phyloP scores from a whole-genome alignment of 2,329 filamentous ascomycete genomes.

The Botrytis sinoallii region DNA sequence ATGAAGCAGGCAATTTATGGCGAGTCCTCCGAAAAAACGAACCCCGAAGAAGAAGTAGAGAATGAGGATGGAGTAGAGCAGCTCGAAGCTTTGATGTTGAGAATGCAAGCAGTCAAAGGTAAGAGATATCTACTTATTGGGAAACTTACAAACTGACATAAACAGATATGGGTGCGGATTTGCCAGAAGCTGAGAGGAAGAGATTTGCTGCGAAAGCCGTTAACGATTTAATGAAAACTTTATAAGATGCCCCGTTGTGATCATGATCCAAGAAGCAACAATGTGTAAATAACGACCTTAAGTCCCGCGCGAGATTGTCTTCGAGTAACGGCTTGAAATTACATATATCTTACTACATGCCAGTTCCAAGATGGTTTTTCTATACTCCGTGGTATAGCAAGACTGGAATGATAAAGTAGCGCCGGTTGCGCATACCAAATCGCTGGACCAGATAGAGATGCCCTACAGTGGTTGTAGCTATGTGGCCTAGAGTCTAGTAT shows the following conservation, averaged over 20 bases:
- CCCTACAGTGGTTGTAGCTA: neutral
- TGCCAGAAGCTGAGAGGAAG: constrained; percentile 59
- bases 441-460: neutral
- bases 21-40: constrained; percentile 20
- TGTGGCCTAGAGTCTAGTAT: neutral
- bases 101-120: constrained; percentile 54
- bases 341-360: neutral
- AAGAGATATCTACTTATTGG: constrained; percentile 1
- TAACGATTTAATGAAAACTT: constrained; percentile 57
- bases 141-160: constrained; percentile 20
- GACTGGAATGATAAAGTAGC: neutral
- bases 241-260: constrained; percentile 21
- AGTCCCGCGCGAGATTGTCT: neutral
- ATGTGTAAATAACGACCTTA: neutral
- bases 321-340: neutral
- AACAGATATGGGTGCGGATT: constrained; percentile 55
- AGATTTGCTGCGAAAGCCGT: constrained; percentile 60
- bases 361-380: neutral
- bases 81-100: constrained; percentile 62
- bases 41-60: constrained; percentile 34
- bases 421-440: neutral
- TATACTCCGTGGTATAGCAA: neutral
- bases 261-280: neutral
- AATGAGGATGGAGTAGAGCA: constrained; percentile 50
- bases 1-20: constrained; percentile 40